phyloP scores from a whole-genome alignment of 2,329 filamentous ascomycete species.

The Apiospora phragmitis region DNA sequence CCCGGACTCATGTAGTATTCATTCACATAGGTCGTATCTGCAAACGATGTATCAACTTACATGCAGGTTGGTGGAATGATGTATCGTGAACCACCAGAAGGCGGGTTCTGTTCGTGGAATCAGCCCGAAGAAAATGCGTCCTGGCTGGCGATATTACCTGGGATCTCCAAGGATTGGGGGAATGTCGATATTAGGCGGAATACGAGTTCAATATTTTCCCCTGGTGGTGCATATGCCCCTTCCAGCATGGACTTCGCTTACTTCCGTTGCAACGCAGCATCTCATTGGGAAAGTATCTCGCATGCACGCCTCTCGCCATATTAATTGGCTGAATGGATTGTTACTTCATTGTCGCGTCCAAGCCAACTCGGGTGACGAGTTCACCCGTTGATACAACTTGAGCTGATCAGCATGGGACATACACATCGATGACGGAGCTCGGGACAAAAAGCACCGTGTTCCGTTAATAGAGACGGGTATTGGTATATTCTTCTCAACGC shows the following conservation, averaged over 20 bases:
- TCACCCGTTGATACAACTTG: not conserved
- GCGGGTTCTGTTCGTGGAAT: not conserved
- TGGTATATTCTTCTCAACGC: not conserved
- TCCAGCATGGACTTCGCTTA: not conserved
- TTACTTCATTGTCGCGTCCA: not conserved
- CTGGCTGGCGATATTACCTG: not conserved
- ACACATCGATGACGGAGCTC: not conserved
- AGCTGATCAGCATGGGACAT: not conserved
- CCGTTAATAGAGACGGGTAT: not conserved
- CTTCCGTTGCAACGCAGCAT: not conserved
- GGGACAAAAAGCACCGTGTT: not conserved
- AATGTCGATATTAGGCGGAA: slow-evolving; percentile 1
- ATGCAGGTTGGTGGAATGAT: not conserved
- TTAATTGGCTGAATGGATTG: slow-evolving; percentile 4
- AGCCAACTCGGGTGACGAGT: not conserved
- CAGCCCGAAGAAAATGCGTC: not conserved
- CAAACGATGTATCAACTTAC: not conserved
- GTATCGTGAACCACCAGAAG: not conserved
- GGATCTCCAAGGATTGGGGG: slow-evolving; percentile 5
- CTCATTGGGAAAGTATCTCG: not conserved
- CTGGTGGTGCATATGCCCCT: slow-evolving; percentile 5
- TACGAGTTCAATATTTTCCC: not conserved
- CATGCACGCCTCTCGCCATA: not conserved
- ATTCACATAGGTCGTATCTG: not conserved
- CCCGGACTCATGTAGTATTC: not conserved